Base-by-base conservation (phyloP, 2,329 filamentous ascomycete species). In the Rugonectria rugulosa region DNA sequence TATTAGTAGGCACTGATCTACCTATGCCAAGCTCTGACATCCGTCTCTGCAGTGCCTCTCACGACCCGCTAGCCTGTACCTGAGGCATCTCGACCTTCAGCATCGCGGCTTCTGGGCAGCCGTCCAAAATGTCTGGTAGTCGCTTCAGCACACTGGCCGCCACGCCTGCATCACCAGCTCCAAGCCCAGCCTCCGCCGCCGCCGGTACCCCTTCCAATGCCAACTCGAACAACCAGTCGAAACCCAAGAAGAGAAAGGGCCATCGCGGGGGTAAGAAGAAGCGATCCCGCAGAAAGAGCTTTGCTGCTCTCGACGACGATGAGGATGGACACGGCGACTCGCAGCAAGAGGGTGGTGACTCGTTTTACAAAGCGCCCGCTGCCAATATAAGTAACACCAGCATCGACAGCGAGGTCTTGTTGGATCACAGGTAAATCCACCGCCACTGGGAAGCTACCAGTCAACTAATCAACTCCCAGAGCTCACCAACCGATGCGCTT, bases 381-480 rank as follows among this genome's bases (percentile, higher is more conserved):
- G 74, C 77, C 38, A 91, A 90, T 70, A 70, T 88, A 60, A 98
- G 94, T 76, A 88, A 83, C 66, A 92, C 90, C 1, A 98, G 94
- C 72, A 78, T 98, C 60, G 94, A 97, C 64, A 97, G 92, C 72
- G 89, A 96, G 70, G 88, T 86, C 7, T 77, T 98, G 63, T 78
- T 98, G 15, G 94, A 98, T 74, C 94, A 98, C 73, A 85, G 92
- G 87, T 90, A 76, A 59, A 76, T 60, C 42, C 10, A 34, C 21
- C 19, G 23, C 8, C 36, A 27, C 42, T 42, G 31, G 23, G 20
- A 11, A 17, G 41, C 49, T 43, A 44, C 34, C 26, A 46, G n/a
- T 43, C 8, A 12, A 6, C 57, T 60, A 6, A 57, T 36, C 23
- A 14, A 5, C 6, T 8, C 5, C 40, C 56, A 87, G 85, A 65